A percentile compares a stretch with the other conserved stretches of the same genome.
These are phyloP conservation scores for Sungouiella blattae DNA, from an alignment of 805 yeast genomes.

Conservation along the genomic window DNA sequence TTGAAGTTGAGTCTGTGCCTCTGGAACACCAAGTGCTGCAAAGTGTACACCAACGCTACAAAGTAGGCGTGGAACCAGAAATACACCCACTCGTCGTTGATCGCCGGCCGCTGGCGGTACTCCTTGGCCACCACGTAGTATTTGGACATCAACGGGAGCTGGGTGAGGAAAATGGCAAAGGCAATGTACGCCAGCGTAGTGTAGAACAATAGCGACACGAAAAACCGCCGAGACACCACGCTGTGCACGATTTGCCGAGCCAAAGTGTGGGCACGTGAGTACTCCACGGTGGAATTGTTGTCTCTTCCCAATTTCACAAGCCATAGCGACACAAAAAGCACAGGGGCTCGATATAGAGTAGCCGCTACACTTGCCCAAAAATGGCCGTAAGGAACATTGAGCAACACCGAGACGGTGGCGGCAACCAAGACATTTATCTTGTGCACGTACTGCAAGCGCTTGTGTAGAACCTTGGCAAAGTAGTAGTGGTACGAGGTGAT, in stretches of 20 bases:
- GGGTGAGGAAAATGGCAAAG: conserved; percentile 23
- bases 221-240: conserved; percentile 17
- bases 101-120: conserved; percentile 33
- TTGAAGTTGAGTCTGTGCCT: conserved; percentile 50
- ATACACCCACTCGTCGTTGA: conserved; percentile 45
- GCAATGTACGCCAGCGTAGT: conserved; percentile 21
- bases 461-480: conserved; percentile 28
- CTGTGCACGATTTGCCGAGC: conserved; percentile 22
- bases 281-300: conserved; percentile 28
- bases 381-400: conserved; percentile 25
- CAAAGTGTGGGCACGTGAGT: conserved; percentile 29
- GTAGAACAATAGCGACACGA: conserved; percentile 18
- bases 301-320: conserved; percentile 24
- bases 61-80: conserved; percentile 45
- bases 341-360: conserved; percentile 27
- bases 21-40: conserved; percentile 51
- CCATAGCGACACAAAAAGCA: conserved; percentile 26
- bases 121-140: conserved; percentile 37
- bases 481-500: conserved; percentile 19
- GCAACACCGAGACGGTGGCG: conserved; percentile 19
- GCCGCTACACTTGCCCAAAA: conserved; percentile 31
- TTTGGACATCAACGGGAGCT: conserved; percentile 22
- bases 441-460: conserved; percentile 34
- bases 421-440: conserved; percentile 29
- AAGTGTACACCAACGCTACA: conserved; percentile 44